A percentile compares a stretch with the other conserved stretches of the same genome.
Conservation (phyloP, 768 basidiomycete genomes). For the Cystobasidium ongulense region DNA sequence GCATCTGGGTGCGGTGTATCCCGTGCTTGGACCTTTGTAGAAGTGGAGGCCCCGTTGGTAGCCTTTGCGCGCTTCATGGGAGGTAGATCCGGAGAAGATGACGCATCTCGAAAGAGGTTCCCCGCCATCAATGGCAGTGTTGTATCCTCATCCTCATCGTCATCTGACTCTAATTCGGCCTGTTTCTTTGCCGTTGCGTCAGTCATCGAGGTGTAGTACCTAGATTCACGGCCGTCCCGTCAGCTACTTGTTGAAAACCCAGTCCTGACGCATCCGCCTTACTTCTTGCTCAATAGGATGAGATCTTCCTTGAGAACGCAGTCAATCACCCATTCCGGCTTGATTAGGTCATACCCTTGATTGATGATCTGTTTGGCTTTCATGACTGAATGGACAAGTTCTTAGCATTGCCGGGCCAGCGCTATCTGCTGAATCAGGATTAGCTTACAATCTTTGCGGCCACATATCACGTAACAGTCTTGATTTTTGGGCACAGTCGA, state of each 20-base stretch:
- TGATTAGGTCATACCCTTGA: constrained; percentile 62
- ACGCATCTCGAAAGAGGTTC: not conserved
- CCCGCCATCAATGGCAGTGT: not conserved
- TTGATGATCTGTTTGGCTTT: constrained; percentile 63
- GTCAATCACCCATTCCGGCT: constrained; percentile 72
- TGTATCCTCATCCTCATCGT: not conserved
- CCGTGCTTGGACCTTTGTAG: not conserved
- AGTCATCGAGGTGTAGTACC: constrained; percentile 9
- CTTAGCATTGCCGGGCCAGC: constrained; percentile 25
- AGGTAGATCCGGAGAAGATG: constrained; percentile 17
- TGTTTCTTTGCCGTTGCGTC: constrained; percentile 33
- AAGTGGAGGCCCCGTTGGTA: not conserved
- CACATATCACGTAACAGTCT: constrained; percentile 54
- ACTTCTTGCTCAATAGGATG: constrained; percentile 65
- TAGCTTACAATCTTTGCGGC: constrained; percentile 62
- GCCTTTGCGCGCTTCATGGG: not conserved
- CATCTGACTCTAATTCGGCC: constrained; percentile 29
- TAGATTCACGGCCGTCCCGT: not conserved
- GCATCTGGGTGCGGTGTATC: not conserved
- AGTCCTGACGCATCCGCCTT: not conserved
- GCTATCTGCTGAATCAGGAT: not conserved
- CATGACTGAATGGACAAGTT: constrained; percentile 52
- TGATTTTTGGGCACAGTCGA: constrained; percentile 45
- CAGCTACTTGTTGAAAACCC: not conserved
- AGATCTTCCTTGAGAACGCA: constrained; percentile 57